Percentiles rank a stretch among this genome's conserved stretches.
phyloP scores from a whole-genome alignment of 768 basidiomycete genomes.

The Lentinula lateritia region DNA sequence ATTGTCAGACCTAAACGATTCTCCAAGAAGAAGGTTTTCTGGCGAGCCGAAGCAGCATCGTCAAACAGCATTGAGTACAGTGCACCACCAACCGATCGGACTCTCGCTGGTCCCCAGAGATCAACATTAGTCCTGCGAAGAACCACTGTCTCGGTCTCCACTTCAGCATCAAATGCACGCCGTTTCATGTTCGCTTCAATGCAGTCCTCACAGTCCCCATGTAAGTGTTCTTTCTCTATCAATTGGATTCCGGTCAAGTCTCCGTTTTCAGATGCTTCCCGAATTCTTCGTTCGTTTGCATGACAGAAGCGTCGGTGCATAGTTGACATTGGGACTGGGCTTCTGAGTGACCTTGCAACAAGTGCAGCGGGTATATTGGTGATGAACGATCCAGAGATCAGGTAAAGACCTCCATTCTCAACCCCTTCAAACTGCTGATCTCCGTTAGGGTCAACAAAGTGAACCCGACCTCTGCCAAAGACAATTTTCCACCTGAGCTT shows the following conservation, averaged over 20 bases:
- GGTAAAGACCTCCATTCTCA: neutral
- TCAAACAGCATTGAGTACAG: constrained; percentile 7
- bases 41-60: neutral
- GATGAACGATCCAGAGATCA: neutral
- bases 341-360: neutral
- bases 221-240: neutral
- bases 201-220: neutral
- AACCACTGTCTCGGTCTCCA: neutral
- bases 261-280: neutral
- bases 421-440: neutral
- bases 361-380: neutral
- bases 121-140: neutral
- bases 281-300: neutral
- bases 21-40: neutral
- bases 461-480: neutral
- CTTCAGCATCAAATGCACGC: neutral
- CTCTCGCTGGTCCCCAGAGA: constrained; percentile 11
- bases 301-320: constrained; percentile 9
- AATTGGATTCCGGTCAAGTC: neutral
- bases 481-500: neutral
- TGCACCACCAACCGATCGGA: neutral
- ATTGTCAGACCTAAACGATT: neutral
- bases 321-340: neutral
- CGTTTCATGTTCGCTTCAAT: neutral
- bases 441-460: neutral